phyloP scores from a whole-genome alignment of 2,329 filamentous ascomycete species.

The Phoma sp. region DNA sequence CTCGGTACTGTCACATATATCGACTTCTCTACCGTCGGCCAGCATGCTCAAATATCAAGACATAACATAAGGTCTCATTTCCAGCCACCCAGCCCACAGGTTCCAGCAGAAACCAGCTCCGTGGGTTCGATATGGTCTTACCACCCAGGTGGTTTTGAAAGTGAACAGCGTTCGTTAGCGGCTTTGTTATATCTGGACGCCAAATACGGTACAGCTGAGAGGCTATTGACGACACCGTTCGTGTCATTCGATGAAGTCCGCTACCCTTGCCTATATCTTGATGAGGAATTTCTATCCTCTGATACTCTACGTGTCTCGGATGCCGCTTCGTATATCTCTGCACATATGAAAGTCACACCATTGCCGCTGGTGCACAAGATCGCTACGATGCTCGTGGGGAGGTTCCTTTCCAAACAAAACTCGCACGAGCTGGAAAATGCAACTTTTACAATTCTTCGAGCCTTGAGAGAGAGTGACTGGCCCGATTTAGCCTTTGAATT shows the following conservation, averaged over 20 bases:
- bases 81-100: not conserved
- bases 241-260: constrained; percentile 26
- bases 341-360: constrained; percentile 28
- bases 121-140: not conserved
- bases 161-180: too few species aligned
- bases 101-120: constrained; percentile 9
- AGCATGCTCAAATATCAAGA: not conserved
- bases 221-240: constrained; percentile 39
- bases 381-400: constrained; percentile 20
- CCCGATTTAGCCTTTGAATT: constrained; percentile 40
- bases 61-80: not conserved
- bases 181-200: constrained; percentile 44
- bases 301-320: constrained; percentile 9
- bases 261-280: constrained; percentile 47
- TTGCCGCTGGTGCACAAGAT: constrained; percentile 26
- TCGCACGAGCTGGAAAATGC: constrained; percentile 25
- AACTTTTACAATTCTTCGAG: constrained; percentile 33
- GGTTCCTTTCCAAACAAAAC: constrained; percentile 12
- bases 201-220: constrained; percentile 19
- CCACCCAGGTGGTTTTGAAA: not conserved
- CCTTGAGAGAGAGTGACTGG: constrained; percentile 39
- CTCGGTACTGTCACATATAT: constrained; percentile 33
- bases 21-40: constrained; percentile 25
- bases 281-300: constrained; percentile 39
- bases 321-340: constrained; percentile 11